phyloP scores from a whole-genome alignment of 2,329 filamentous ascomycete genomes.

The Botryosphaeria agaves region DNA sequence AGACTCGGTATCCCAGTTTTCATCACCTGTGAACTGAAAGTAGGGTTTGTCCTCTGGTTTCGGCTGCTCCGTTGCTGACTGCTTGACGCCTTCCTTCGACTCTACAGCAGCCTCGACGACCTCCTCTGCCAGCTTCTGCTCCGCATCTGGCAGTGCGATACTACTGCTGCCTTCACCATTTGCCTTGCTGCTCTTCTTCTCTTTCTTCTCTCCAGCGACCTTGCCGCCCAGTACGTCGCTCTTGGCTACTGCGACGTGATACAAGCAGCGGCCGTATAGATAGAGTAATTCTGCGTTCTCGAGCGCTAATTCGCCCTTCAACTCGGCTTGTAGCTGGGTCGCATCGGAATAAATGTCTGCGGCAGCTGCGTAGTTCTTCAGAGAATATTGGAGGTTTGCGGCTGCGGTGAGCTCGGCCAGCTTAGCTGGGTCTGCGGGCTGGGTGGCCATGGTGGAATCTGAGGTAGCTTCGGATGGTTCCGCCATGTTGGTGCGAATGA shows the following conservation, averaged over 20 bases:
- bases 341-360: constrained; percentile 79
- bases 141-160: constrained; percentile 14
- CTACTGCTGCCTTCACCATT: constrained; percentile 15
- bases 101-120: constrained; percentile 21
- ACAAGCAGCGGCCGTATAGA: constrained; percentile 82
- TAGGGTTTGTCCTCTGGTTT: constrained; percentile 60
- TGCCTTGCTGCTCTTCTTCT: constrained; percentile 17
- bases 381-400: constrained; percentile 69
- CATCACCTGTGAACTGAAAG: constrained; percentile 88
- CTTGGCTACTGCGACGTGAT: constrained; percentile 84
- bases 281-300: constrained; percentile 91
- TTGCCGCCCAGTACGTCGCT: constrained; percentile 85
- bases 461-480: too few species aligned
- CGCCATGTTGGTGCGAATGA: too few species aligned
- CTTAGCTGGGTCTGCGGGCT: constrained; percentile 7
- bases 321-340: constrained; percentile 71
- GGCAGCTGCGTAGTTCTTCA: constrained; percentile 75
- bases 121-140: constrained; percentile 24
- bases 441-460: constrained; percentile 1
- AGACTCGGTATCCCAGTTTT: constrained; percentile 67
- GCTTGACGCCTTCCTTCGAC: constrained; percentile 23
- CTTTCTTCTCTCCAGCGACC: constrained; percentile 41
- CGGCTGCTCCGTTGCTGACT: constrained; percentile 19
- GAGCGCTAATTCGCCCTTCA: constrained; percentile 82
- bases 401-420: constrained; percentile 54